These are phyloP conservation scores for Trichoderma orchidacearum DNA, from an alignment of 495 filamentous ascomycete genomes.

Conservation along the genomic window DNA sequence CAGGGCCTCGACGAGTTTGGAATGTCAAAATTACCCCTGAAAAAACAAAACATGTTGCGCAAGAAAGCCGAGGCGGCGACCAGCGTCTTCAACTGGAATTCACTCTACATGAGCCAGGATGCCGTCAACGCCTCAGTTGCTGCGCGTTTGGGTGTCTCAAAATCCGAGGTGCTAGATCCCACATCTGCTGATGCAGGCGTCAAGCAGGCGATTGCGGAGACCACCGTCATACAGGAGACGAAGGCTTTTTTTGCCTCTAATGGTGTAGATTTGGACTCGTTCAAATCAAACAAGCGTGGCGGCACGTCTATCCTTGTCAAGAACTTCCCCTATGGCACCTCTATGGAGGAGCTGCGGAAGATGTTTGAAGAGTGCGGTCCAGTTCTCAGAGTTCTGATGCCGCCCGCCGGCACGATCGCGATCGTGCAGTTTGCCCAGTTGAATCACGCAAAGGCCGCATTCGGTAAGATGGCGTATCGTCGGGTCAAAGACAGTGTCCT, in stretches of 20 bases:
- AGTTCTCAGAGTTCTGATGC: constrained; percentile 70
- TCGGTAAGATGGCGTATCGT: constrained; percentile 69
- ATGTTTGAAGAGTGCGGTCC: constrained; percentile 62
- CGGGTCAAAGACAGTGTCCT: constrained; percentile 83
- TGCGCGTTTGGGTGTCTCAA: constrained; percentile 71
- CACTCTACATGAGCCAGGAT: constrained; percentile 94
- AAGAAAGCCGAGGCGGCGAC: constrained; percentile 64
- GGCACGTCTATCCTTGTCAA: constrained; percentile 86
- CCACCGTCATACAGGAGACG: constrained; percentile 89
- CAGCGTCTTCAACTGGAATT: constrained; percentile 88
- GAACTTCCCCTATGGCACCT: constrained; percentile 80
- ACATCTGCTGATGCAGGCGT: constrained; percentile 87
- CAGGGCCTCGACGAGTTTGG: constrained; percentile 74
- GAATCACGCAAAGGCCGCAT: constrained; percentile 67
- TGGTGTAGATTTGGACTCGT: constrained; percentile 82
- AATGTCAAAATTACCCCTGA: constrained; percentile 77
- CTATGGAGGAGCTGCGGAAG: constrained; percentile 47
- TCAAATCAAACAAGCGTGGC: constrained; percentile 68
- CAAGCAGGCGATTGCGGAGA: constrained; percentile 94
- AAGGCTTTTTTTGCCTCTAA: constrained; percentile 78
- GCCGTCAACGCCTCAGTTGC: constrained; percentile 87
- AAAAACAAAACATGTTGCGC: constrained; percentile 84
- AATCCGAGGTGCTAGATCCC: constrained; percentile 82
- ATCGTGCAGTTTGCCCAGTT: constrained; percentile 75
- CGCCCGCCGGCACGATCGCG: constrained; percentile 81